A percentile compares a stretch with the other conserved stretches of the same genome.
phyloP scores from a whole-genome alignment of 2,329 filamentous ascomycete genomes.

The Fusarium papillatum region DNA sequence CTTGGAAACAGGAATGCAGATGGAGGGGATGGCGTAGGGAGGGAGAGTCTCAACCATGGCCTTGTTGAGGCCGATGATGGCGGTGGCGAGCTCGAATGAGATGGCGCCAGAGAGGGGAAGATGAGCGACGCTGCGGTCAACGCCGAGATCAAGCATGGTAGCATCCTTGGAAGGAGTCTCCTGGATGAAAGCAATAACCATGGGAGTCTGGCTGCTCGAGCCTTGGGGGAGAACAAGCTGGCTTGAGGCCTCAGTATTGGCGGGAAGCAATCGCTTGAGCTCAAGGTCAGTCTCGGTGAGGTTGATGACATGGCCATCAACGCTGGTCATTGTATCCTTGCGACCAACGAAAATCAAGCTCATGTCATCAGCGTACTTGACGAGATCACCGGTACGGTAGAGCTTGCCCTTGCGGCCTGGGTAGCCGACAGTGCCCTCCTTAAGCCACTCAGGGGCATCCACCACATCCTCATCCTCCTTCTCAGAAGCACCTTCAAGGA shows the following conservation, averaged over 20 bases:
- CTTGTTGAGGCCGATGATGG: slow-evolving; percentile 41
- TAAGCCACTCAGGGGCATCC: slow-evolving; percentile 41
- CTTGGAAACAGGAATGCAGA: slow-evolving; percentile 32
- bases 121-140: slow-evolving; percentile 3
- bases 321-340: slow-evolving; percentile 36
- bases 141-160: slow-evolving; percentile 20
- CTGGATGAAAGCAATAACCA: slow-evolving; percentile 37
- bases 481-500: slow-evolving; percentile 48
- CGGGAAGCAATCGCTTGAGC: slow-evolving; percentile 38
- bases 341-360: slow-evolving; percentile 38
- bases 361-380: slow-evolving; percentile 43
- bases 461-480: slow-evolving; percentile 10
- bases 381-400: slow-evolving; percentile 41
- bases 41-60: slow-evolving; percentile 42
- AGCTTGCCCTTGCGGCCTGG: slow-evolving; percentile 41
- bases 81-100: slow-evolving; percentile 34
- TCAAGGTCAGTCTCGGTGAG: slow-evolving; percentile 40
- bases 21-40: slow-evolving; percentile 42
- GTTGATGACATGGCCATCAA: slow-evolving; percentile 42
- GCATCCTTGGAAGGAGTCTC: slow-evolving; percentile 1
- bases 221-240: slow-evolving; percentile 36
- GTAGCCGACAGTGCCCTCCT: slow-evolving; percentile 17
- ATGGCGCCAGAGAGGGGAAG: slow-evolving; percentile 27
- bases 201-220: slow-evolving; percentile 34
- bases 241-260: slow-evolving; percentile 18